Percentiles rank a stretch among this genome's conserved stretches.
Conservation (phyloP, 2,329 filamentous ascomycete genomes). For the Neophaeococcomyces mojaviensis region DNA sequence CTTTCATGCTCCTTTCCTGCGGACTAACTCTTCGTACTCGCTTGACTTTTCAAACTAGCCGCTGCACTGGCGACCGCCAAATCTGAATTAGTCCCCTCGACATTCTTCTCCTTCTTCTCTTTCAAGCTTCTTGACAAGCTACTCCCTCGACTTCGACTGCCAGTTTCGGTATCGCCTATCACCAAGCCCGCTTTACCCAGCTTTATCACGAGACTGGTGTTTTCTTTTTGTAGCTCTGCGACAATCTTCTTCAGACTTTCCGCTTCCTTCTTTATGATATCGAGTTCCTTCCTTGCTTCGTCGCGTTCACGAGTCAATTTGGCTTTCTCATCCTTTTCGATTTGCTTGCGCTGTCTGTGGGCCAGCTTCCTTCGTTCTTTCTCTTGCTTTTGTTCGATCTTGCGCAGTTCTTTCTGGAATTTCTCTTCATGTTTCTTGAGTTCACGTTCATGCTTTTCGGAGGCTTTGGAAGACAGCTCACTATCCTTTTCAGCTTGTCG, state of each 20-base stretch:
- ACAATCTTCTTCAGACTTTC: constrained; percentile 37
- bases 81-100: too few relatives aligned
- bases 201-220: constrained; percentile 37
- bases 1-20: too few relatives aligned
- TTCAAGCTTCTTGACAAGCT: constrained; percentile 4
- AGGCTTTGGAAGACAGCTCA: constrained; percentile 22
- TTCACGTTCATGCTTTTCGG: constrained; percentile 25
- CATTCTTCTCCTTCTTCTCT: background rate
- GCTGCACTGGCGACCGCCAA: constrained; percentile 1
- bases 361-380: constrained; percentile 36
- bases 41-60: constrained; percentile 2
- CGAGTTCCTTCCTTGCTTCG: constrained; percentile 41
- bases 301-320: constrained; percentile 38
- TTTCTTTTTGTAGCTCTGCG: constrained; percentile 50
- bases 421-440: constrained; percentile 26
- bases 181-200: background rate
- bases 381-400: constrained; percentile 35
- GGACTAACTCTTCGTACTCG: too few relatives aligned
- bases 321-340: constrained; percentile 34
- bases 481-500: constrained; percentile 20
- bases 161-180: background rate
- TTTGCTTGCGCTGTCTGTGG: constrained; percentile 30
- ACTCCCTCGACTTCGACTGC: background rate
- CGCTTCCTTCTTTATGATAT: constrained; percentile 41
- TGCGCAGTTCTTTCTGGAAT: constrained; percentile 30